Evolutionary conservation across 1,284 basidiomycete species (phyloP).

Genomic region (Naganishia cerealis): DNA sequence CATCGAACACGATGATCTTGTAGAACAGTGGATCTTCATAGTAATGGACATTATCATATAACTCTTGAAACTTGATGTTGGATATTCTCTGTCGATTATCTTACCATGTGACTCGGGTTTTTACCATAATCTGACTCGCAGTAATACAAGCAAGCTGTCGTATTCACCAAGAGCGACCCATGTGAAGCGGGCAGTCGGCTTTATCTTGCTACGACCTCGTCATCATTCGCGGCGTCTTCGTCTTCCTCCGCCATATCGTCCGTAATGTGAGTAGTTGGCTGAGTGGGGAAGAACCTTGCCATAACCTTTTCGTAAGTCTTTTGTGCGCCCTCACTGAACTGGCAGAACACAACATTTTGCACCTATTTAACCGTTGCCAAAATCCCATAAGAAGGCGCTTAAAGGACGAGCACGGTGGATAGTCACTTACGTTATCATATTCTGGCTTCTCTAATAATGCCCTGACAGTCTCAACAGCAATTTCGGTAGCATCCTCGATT

Average conservation of each 20-base stretch:
- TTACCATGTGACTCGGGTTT: no score
- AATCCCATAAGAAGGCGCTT: background rate
- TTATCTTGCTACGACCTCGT: background rate
- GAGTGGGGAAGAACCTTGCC: constrained; percentile 43
- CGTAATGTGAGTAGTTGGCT: background rate
- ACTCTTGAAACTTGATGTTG: no score
- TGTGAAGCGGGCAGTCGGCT: no score
- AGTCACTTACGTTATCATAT: constrained; percentile 27
- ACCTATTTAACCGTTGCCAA: constrained; percentile 40
- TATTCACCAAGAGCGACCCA: no score
- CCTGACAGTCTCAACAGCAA: constrained; percentile 47
- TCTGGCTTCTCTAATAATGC: constrained; percentile 41
- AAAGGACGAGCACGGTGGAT: background rate
- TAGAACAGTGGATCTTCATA: no score
- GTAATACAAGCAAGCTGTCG: no score
- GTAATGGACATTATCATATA: no score
- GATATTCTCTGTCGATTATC: no score
- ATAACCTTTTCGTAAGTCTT: constrained; percentile 43
- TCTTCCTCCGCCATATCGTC: constrained; percentile 12
- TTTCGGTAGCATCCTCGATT: constrained; percentile 47
- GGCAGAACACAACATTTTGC: constrained; percentile 48
- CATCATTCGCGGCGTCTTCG: constrained; percentile 12
- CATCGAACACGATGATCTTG: no score
- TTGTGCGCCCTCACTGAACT: constrained; percentile 48
- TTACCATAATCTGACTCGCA: no score